phyloP scores from a whole-genome alignment of 1,284 basidiomycete species.

The Tremellales sp. region DNA sequence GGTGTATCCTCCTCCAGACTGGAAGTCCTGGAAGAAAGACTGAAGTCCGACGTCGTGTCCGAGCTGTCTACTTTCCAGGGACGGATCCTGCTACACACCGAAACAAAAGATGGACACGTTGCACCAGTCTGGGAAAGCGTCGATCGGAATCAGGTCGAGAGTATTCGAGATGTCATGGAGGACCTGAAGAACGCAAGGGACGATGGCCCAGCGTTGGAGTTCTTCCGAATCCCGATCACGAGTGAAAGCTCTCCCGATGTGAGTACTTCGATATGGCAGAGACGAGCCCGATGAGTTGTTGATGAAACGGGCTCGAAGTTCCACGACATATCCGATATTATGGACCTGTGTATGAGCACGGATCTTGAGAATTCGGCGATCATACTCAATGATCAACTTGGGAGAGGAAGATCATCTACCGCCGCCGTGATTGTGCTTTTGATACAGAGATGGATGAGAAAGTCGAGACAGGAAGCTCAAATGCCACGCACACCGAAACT shows the following conservation, averaged over 20 bases:
- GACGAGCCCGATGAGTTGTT: not conserved
- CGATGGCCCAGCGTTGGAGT: slow-evolving; percentile 61
- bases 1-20: slow-evolving; percentile 84
- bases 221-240: slow-evolving; percentile 87
- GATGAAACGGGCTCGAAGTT: slow-evolving; percentile 43
- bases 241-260: slow-evolving; percentile 54
- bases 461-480: slow-evolving; percentile 2
- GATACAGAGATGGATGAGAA: slow-evolving; percentile 78
- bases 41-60: slow-evolving; percentile 81
- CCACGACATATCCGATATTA: slow-evolving; percentile 60
- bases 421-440: slow-evolving; percentile 83
- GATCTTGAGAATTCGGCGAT: slow-evolving; percentile 72
- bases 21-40: slow-evolving; percentile 84
- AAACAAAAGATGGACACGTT: slow-evolving; percentile 81
- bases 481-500: slow-evolving; percentile 11
- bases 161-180: slow-evolving; percentile 87
- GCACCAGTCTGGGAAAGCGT: slow-evolving; percentile 96
- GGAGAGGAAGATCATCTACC: slow-evolving; percentile 86
- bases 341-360: slow-evolving; percentile 75
- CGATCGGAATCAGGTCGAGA: slow-evolving; percentile 68
- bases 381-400: slow-evolving; percentile 94
- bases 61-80: slow-evolving; percentile 83
- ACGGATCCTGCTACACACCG: slow-evolving; percentile 80
- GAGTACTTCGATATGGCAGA: slow-evolving; percentile 17
- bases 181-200: slow-evolving; percentile 49